Percentiles rank a stretch among this genome's conserved stretches.
Conservation (phyloP, 352 stramenopile genomes). For the Pythium myriotylum region DNA sequence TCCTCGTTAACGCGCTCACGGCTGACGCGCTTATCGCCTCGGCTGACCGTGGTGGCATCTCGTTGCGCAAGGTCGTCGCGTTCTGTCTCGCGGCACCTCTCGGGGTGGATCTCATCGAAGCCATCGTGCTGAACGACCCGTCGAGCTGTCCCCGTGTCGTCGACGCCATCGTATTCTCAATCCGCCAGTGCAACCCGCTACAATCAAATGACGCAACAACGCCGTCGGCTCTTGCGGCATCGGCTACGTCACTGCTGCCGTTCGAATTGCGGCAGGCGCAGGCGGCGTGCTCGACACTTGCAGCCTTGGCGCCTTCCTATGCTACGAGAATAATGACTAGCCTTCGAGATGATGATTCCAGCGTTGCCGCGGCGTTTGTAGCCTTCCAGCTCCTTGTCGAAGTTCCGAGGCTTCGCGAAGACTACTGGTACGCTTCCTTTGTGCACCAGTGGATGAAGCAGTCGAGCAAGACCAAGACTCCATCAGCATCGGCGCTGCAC, state of each 20-base stretch:
- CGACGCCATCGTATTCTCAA: conserved; percentile 35
- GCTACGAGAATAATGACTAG: conserved; percentile 25
- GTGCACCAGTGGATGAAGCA: conserved; percentile 46
- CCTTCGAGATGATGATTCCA: conserved; percentile 10
- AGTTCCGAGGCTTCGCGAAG: conserved; percentile 19
- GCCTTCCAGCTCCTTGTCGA: conserved; percentile 30
- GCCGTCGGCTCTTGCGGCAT: background rate
- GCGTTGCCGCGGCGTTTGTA: conserved; percentile 13
- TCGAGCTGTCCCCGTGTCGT: conserved; percentile 40
- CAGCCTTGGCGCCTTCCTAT: conserved; percentile 42
- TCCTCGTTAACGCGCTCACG: conserved; percentile 49
- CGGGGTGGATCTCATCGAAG: conserved; percentile 42
- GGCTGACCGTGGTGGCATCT: background rate
- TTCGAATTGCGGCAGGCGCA: conserved; percentile 24
- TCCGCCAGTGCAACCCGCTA: conserved; percentile 24
- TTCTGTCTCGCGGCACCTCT: conserved; percentile 41
- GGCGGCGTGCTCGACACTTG: conserved; percentile 36
- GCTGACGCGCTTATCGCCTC: background rate
- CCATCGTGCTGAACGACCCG: conserved; percentile 57
- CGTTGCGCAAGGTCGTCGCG: conserved; percentile 11
- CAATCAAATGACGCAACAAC: background rate
- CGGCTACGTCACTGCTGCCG: conserved; percentile 16
- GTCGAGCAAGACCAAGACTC: background rate
- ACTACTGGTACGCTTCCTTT: conserved; percentile 38
- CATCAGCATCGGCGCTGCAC: conserved; percentile 7